Evolutionary conservation across 352 stramenopile species (phyloP).

Genomic region (Globisporangium emineosum): DNA sequence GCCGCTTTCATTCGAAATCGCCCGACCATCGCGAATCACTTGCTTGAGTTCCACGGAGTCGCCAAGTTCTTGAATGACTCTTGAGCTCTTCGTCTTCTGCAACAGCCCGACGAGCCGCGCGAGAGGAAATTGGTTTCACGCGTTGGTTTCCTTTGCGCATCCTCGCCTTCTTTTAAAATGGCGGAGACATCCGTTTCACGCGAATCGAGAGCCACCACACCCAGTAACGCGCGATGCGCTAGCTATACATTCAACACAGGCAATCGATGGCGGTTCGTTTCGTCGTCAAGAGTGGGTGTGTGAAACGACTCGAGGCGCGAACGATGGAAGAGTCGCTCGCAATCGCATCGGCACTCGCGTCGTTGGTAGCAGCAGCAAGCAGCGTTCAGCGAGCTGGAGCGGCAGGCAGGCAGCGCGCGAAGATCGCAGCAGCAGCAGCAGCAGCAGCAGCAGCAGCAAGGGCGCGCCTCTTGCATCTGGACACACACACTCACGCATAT

Average conservation of each 20-base stretch:
- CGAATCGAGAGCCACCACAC: too few species aligned
- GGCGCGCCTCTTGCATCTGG: too few species aligned
- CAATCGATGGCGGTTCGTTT: neutral
- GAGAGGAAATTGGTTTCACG: neutral
- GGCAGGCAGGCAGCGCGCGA: too few species aligned
- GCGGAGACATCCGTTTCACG: constrained; percentile 1
- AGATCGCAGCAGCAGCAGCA: neutral
- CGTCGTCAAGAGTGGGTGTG: neutral
- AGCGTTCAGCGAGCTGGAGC: too few species aligned
- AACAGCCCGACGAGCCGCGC: neutral
- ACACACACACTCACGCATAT: too few species aligned
- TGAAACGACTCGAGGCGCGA: neutral
- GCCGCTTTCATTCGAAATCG: constrained; percentile 5
- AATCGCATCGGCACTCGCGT: neutral
- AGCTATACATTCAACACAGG: too few species aligned
- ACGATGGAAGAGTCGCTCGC: constrained; percentile 1
- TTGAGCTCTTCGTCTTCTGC: neutral
- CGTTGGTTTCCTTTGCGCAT: constrained; percentile 2
- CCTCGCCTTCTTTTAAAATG: neutral
- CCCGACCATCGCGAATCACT: constrained; percentile 7
- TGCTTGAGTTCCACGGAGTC: neutral
- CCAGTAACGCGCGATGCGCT: too few species aligned
- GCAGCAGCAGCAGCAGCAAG: too few species aligned
- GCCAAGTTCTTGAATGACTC: constrained; percentile 6
- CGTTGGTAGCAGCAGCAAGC: neutral